Evolutionary conservation across 495 filamentous ascomycete species (phyloP), one percentile per base, ranked within the genome.

Genomic region (Neurospora sublineolata): DNA sequence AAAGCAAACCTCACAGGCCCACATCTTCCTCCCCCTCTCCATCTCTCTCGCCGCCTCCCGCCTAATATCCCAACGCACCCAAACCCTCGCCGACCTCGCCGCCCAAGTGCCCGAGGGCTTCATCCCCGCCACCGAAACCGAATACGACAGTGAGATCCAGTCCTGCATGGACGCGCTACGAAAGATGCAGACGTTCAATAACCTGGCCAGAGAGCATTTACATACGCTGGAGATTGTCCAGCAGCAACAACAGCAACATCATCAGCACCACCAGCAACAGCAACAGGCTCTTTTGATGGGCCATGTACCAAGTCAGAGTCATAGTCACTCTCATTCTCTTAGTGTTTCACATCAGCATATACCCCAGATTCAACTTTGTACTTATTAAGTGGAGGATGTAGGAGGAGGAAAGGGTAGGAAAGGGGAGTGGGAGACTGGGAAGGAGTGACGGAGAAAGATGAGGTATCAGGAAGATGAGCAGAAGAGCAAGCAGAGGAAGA

Each of bases 161-260:
- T 68, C 33, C 4, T 79, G 78, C 67, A 44, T 77, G 70, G 71
- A 78, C 37, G 74, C 77, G 10, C 52, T 79, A 64, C 38, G 72
- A 16, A 79, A 76, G 68, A 74, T 78, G 46, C 78, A 79, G 70
- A 74, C 72, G 23, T 77, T 77, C 52, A 78, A 79, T 27, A 75
- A 75, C 39, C 46, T 79, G 2, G 78, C 78, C 1, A 72, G 73
- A 38, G 75, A 77, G 3, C 72, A 78, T 68, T 67, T 79, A n/a
- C 39, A 23, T 16, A n/a, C 73, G 7, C 37, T 79, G 39, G 75
- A 77, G 68, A 14, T 30, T 14, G 27, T 60, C 11, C 52, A 60
- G 52, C 27, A 16, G 11, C 46, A 52, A 3, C 46, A 60, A 6
- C 23, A 27, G 1, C 46, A 27, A 0, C 20, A 27, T 0, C 52